Evolutionary conservation across 345 rosid species (phyloP).

Genomic region (Lumnitzera racemosa): DNA sequence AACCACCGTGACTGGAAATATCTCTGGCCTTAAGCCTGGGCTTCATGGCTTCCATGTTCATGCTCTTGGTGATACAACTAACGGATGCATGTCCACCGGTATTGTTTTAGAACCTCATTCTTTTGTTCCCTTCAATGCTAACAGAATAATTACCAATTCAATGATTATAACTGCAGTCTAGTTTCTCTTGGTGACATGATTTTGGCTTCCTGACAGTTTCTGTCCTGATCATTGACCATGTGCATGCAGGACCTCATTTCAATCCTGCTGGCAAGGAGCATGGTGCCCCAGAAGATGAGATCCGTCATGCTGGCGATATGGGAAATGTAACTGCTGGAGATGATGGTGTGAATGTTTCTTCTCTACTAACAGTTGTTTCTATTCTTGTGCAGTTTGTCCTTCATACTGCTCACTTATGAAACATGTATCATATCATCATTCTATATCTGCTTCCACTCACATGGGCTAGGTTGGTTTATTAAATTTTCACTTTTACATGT

Average conservation of each 20-base stretch:
- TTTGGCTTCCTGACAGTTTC: not conserved
- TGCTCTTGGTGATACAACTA: constrained; percentile 87
- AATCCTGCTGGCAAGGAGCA: constrained; percentile 83
- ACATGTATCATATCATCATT: no score
- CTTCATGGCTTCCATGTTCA: constrained; percentile 91
- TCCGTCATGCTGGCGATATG: constrained; percentile 93
- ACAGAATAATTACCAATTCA: not conserved
- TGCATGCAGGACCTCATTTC: constrained; percentile 64
- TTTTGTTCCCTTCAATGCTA: not conserved
- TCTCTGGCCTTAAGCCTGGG: constrained; percentile 85
- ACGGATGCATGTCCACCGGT: constrained; percentile 98
- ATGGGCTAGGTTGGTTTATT: not conserved
- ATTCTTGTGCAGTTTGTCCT: no score
- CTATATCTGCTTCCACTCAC: not conserved
- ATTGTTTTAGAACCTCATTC: constrained; percentile 3
- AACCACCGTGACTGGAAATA: constrained; percentile 63
- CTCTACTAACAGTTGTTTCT: not conserved
- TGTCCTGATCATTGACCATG: constrained; percentile 1
- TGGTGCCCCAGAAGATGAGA: constrained; percentile 80
- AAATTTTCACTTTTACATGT: not conserved
- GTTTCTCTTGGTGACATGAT: not conserved
- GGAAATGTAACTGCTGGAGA: constrained; percentile 75
- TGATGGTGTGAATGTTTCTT: constrained; percentile 45
- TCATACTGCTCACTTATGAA: no score
- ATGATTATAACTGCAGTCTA: not conserved